Conservation (phyloP, 768 basidiomycete genomes). For the Flagelloscypha sp. region DNA sequence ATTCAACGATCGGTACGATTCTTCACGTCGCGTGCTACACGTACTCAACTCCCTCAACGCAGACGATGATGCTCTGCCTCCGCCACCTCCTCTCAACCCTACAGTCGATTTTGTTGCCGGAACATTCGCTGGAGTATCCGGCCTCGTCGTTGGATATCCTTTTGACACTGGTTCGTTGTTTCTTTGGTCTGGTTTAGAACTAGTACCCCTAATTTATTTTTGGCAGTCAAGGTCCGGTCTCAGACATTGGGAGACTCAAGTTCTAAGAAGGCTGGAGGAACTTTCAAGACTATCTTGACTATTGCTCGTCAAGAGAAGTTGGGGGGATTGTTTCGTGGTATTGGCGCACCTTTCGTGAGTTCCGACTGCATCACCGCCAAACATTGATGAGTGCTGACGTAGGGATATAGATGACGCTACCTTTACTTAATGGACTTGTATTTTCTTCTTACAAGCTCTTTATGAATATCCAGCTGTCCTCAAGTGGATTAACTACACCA, state of each 20-base stretch:
- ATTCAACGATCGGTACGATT: no score
- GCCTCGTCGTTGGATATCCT: slow-evolving; percentile 66
- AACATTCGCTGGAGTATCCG: slow-evolving; percentile 61
- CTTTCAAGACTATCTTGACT: slow-evolving; percentile 53
- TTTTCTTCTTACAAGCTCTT: slow-evolving; percentile 81
- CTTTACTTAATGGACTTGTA: slow-evolving; percentile 77
- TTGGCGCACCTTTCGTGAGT: slow-evolving; percentile 72
- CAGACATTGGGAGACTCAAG: no score
- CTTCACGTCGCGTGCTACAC: no score
- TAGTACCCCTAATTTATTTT: background rate
- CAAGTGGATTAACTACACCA: no score
- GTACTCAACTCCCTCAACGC: no score
- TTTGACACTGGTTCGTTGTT: slow-evolving; percentile 54
- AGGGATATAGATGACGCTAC: slow-evolving; percentile 49
- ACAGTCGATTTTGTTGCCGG: slow-evolving; percentile 75
- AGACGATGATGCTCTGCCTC: no score
- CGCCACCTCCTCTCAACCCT: no score
- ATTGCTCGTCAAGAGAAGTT: slow-evolving; percentile 67
- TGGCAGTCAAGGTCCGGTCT: slow-evolving; percentile 70
- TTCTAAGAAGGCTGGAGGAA: slow-evolving; percentile 44
- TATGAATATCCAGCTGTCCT: slow-evolving; percentile 58
- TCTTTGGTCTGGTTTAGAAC: background rate
- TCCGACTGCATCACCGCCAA: background rate
- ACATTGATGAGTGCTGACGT: background rate
- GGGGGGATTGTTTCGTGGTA: slow-evolving; percentile 64